Evolutionary conservation across 768 basidiomycete species (phyloP).

Genomic region (Naganishia kalamii): DNA sequence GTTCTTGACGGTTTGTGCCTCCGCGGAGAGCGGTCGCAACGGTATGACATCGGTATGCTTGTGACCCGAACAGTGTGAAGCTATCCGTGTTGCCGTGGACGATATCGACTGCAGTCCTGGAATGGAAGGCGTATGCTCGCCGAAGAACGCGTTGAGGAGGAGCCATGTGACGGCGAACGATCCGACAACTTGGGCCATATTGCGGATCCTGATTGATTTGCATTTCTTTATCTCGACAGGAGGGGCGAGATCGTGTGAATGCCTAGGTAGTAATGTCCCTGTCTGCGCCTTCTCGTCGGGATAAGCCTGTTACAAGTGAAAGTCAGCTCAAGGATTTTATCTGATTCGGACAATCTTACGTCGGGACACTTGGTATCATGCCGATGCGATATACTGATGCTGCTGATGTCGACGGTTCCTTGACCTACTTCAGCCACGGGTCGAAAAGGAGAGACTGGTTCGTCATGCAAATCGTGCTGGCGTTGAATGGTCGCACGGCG

Average conservation of each 20-base stretch:
- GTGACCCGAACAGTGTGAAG: neutral
- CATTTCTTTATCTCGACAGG: neutral
- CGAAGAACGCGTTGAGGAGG: neutral
- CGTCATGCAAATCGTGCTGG: neutral
- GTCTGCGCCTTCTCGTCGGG: neutral
- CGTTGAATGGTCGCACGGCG: no score
- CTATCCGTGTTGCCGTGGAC: neutral
- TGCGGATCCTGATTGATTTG: neutral
- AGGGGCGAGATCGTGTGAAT: neutral
- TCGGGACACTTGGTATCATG: no score
- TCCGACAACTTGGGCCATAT: neutral
- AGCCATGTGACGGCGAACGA: slow-evolving; percentile 4
- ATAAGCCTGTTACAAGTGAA: neutral
- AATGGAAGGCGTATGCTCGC: neutral
- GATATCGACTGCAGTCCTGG: no score
- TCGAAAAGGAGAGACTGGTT: no score
- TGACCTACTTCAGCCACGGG: no score
- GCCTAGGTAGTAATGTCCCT: neutral
- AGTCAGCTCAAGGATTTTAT: neutral
- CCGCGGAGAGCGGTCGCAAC: neutral
- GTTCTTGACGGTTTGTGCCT: neutral
- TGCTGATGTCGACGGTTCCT: no score
- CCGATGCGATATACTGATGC: no score
- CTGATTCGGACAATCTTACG: no score
- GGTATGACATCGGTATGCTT: neutral